Evolutionary conservation across 345 rosid genomes (phyloP), one percentile per base, ranked within the genome.

Genomic region (Carallia pectinifolia): DNA sequence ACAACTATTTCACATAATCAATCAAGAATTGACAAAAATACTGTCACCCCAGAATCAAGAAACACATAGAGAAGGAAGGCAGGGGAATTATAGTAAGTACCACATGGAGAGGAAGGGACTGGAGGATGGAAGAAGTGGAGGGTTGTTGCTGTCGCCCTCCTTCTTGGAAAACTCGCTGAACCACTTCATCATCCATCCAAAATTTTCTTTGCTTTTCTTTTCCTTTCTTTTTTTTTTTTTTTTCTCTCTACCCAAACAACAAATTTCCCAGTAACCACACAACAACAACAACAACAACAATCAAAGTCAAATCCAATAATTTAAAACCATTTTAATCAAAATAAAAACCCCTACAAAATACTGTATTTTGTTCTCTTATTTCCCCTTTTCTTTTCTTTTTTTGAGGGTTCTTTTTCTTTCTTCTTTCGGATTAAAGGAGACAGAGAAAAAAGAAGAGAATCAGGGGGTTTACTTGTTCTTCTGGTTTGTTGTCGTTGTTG

Each of bases 51-150:
- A 64, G 64, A 29, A 64, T 29, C 39, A 33, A 47, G 54, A 30
- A 29, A n/a, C 4, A 47, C 27, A 39, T 5, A 38, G 30, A 7
- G 55, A 58, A 19, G 39, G 44, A 23, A 23, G 16, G 9, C 13
- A 61, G 1, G 15, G 31, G 23, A 5, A 52, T 12, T 9, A 48
- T n/a, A 34, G 5, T 13, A 37, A 9, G 8, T 62, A 94, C 99
- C 94, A 88, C 96, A 33, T 92, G 98, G 76, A 92, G 96, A 74
- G 99, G 97, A 60, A 95, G 98, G 38, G 94, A 89, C 69, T 88
- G 98, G 31, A 92, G 96, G 79, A 92, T 88, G 65, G 99, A 94
- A 33, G 98, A 84, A 71, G 97, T 80, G 47, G 97, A 88, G 33
- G 98, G 88, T 36, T 80, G 92, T 58, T 89, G 98, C 64, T 85